Base-by-base conservation (phyloP, 2,329 filamentous ascomycete genomes). In the Penicillium sumatraense region DNA sequence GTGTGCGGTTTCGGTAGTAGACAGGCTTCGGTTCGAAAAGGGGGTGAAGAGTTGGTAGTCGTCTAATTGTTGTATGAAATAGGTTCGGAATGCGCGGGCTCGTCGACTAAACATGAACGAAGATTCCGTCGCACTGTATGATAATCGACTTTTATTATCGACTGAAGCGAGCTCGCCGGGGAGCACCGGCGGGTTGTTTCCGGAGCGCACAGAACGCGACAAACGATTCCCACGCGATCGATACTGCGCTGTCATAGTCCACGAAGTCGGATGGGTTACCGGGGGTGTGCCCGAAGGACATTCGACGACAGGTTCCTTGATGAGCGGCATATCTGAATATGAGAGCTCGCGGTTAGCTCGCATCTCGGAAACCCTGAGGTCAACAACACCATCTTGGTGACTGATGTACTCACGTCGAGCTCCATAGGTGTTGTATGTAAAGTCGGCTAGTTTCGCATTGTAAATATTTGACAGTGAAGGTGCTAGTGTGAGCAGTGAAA, bases 401-500 rank as follows among this genome's bases (percentile, higher is more conserved):
- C 10, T 42, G 7, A 44, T 45, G 21, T 13, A 68, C 70, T 47
- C 66, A 72, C 69, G 63, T 52, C 61, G 65, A 56, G 57, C 55
- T 48, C 61, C 61, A 51, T 54, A 46, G 11, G 60, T 49, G 40
- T 60, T 58, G 54, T 61, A 66, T 29, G 61, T 60, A 11, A 67
- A 67, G 51, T 71, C 69, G 21, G 62, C 64, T 10, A 69, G 52
- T 44, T 67, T 67, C n/a, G 66, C 14, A 49, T 62, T 68, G 48
- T 69, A 66, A 10, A 69, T 57, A 46, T 62, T 69, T 38, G 68
- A 65, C 20, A 72, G 50, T n/a, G 70, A 71, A 40, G 70, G 69
- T 33, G 69, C 68, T 51, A 74, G 52, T 26, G 65, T 72, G 49
- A 73, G 60, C 31, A 74, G 59, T 42, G 68, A 68, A 51, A 73